Evolutionary conservation across 1,139 yeast genomes (phyloP).

Genomic region (Taphrina deformans): DNA sequence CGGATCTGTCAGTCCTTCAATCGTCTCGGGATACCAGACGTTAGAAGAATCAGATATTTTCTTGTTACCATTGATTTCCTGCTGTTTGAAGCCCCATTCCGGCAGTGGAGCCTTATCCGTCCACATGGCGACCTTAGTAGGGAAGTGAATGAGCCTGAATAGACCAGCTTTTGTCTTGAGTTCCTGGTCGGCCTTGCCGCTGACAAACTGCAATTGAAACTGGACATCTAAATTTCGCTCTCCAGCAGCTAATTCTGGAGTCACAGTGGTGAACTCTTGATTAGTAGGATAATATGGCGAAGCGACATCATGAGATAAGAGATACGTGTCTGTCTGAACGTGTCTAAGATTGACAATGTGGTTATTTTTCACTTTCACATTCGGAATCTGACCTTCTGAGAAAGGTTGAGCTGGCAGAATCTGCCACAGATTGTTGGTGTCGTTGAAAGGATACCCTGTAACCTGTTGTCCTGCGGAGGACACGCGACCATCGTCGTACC

Average conservation of each 20-base stretch:
- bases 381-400: conserved; percentile 48
- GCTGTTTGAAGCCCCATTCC: conserved; percentile 91
- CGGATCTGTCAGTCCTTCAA: conserved; percentile 62
- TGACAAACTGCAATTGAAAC: conserved; percentile 65
- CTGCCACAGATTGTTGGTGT: conserved; percentile 81
- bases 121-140: conserved; percentile 93
- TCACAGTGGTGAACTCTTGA: conserved; percentile 81
- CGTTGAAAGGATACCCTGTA: conserved; percentile 64
- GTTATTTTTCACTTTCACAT: conserved; percentile 57
- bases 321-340: conserved; percentile 70
- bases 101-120: conserved; percentile 78
- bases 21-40: conserved; percentile 75
- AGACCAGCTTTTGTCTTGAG: conserved; percentile 70
- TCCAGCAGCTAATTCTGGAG: conserved; percentile 59
- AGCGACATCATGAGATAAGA: conserved; percentile 94
- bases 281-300: conserved; percentile 89
- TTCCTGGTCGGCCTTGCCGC: conserved; percentile 55
- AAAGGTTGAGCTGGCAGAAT: conserved; percentile 63
- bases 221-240: conserved; percentile 69
- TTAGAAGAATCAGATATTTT: conserved; percentile 66
- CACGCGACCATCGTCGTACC: conserved; percentile 94
- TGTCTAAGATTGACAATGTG: conserved; percentile 80
- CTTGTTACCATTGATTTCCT: conserved; percentile 93
- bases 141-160: conserved; percentile 73
- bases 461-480: conserved; percentile 96